Evolutionary conservation across 306 rosid species (phyloP).

Genomic region (Parietaria judaica): DNA sequence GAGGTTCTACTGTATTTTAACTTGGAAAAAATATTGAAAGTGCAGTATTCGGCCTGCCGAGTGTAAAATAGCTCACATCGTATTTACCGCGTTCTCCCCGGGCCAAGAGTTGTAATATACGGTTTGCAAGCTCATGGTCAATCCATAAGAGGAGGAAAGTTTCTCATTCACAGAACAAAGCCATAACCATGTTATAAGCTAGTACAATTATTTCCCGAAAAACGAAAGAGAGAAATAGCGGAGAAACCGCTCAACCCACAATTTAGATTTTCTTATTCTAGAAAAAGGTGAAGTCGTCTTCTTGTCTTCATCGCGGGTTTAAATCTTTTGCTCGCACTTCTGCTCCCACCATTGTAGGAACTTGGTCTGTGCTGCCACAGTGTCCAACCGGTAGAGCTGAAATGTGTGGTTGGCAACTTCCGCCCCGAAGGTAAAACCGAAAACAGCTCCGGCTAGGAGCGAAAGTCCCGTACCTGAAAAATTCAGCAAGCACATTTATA

Average conservation of each 20-base stretch:
- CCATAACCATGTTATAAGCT: background rate
- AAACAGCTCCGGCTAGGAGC: conserved; percentile 63
- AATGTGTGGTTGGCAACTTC: conserved; percentile 65
- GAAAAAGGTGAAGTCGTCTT: conserved; percentile 16
- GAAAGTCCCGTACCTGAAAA: conserved; percentile 68
- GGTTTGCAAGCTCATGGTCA: too few species aligned
- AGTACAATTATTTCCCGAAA: too few species aligned
- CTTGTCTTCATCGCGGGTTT: conserved; percentile 6
- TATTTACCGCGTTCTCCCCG: too few species aligned
- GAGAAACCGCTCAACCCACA: too few species aligned
- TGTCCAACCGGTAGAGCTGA: conserved; percentile 81
- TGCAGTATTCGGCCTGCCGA: too few species aligned
- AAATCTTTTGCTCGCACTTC: conserved; percentile 33
- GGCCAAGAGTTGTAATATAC: too few species aligned
- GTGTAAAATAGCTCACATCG: too few species aligned
- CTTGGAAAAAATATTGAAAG: too few species aligned
- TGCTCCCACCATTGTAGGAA: conserved; percentile 80
- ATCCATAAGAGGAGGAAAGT: background rate
- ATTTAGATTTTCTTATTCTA: conserved; percentile 23
- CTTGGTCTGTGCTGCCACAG: conserved; percentile 59
- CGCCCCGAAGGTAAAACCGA: conserved; percentile 60
- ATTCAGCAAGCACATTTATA: background rate
- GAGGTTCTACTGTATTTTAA: too few species aligned
- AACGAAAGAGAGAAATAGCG: too few species aligned
- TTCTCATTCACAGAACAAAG: background rate